Evolutionary conservation across 805 yeast species (phyloP).

Genomic region (Yarrowia porcina): DNA sequence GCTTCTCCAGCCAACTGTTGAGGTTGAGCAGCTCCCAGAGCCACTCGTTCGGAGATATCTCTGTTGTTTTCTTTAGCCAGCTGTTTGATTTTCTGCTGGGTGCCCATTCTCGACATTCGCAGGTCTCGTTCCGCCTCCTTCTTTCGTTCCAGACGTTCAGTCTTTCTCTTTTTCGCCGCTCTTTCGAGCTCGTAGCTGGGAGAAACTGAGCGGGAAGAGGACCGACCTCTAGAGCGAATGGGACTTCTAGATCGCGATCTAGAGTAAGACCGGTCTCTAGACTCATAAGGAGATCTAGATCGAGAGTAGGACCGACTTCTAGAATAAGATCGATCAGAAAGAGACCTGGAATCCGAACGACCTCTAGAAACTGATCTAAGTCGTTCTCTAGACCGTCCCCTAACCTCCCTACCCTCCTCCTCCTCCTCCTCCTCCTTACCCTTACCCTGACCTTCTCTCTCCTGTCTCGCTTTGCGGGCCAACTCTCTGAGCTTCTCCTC

Average conservation of each 20-base stretch:
- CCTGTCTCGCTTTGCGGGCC: constrained; percentile 50
- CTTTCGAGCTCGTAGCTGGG: not conserved
- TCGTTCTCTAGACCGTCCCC: not conserved
- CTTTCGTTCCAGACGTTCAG: constrained; percentile 46
- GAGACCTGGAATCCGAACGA: not conserved
- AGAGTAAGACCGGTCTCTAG: too few relatives aligned
- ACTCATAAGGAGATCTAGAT: too few relatives aligned
- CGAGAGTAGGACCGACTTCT: not conserved
- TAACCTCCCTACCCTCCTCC: not conserved
- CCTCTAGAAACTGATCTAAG: not conserved
- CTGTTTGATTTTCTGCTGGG: constrained; percentile 44
- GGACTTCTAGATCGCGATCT: not conserved
- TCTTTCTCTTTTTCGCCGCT: constrained; percentile 30
- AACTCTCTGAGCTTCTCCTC: constrained; percentile 51
- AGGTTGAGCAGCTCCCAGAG: constrained; percentile 48
- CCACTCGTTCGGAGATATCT: constrained; percentile 56
- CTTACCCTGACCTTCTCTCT: constrained; percentile 30
- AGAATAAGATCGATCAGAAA: not conserved
- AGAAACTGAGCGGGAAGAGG: not conserved
- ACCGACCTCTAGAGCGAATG: not conserved
- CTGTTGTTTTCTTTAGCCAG: constrained; percentile 48
- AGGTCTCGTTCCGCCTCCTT: constrained; percentile 49
- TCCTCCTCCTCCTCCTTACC: constrained; percentile 7
- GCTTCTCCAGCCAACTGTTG: constrained; percentile 41
- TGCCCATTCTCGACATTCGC: constrained; percentile 45